Conservation (phyloP, 192 early-diverging fungal genomes). For the Coemansia sp. region DNA sequence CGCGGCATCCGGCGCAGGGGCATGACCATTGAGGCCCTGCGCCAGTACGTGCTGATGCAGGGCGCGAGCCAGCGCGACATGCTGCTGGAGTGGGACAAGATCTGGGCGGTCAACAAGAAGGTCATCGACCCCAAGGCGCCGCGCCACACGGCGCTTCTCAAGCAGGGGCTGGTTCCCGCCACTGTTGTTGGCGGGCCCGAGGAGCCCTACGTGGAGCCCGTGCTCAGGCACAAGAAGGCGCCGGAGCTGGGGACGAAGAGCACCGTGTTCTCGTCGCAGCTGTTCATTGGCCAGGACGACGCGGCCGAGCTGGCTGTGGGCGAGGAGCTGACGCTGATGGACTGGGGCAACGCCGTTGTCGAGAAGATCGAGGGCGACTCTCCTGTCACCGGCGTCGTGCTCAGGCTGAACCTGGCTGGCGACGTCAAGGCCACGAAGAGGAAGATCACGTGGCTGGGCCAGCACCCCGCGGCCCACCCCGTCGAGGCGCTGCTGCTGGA, state of each 20-base stretch:
- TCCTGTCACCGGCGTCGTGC: constrained; percentile 57
- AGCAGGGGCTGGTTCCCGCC: constrained; percentile 64
- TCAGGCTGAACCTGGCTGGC: constrained; percentile 83
- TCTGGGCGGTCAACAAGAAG: constrained; percentile 97
- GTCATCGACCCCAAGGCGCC: constrained; percentile 94
- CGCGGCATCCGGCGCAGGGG: constrained; percentile 91
- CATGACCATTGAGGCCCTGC: constrained; percentile 96
- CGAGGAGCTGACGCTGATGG: constrained; percentile 98
- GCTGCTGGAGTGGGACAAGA: constrained; percentile 97
- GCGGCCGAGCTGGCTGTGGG: constrained; percentile 72
- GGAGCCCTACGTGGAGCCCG: constrained; percentile 48
- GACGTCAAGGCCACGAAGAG: constrained; percentile 99
- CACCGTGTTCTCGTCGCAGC: constrained; percentile 70
- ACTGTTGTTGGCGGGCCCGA: constrained; percentile 59
- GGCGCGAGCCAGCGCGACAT: constrained; percentile 95
- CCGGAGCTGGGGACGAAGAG: constrained; percentile 84
- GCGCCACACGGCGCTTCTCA: constrained; percentile 78
- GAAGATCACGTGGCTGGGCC: constrained; percentile 95
- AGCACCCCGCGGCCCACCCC: constrained; percentile 58
- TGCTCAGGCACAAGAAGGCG: constrained; percentile 97
- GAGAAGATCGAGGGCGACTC: constrained; percentile 59
- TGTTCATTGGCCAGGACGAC: constrained; percentile 86
- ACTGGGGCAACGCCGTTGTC: constrained; percentile 98
- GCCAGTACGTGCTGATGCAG: constrained; percentile 96
- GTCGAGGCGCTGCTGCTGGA: constrained; percentile 74